Evolutionary conservation across 2,329 filamentous ascomycete genomes (phyloP), one percentile per base, ranked within the genome.

Genomic region (Aspergillus sp.): DNA sequence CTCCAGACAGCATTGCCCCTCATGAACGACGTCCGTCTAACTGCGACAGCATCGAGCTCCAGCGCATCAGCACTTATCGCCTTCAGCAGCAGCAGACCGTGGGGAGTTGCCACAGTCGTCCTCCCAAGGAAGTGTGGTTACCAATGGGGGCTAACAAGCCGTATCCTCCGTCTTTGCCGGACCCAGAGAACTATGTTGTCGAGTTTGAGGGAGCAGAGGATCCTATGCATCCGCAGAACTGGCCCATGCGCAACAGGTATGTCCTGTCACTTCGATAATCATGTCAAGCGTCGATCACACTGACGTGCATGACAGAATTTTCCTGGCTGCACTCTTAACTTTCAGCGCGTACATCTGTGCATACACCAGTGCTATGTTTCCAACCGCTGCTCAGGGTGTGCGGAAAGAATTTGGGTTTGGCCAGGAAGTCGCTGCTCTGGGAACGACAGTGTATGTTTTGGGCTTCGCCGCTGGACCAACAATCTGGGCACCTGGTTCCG

Each of bases 341-440:
- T 61, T 48, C 27, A 51, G 49, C 44, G 56, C 55, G 2, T 60
- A 79, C 12, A 61, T 68, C 2, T 65, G 72, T 1, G 72, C 76
- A 0, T 79, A 78, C 47, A 71, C 67, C 0, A 66, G 62, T 4
- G 82, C 79, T 63, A 81, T 87, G 58, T 88, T 87, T 69, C 86
- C 83, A 1, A 72, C 81, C 22, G 82, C 83, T 4, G 85, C 82
- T 1, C 51, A 54, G 5, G 59, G 70, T 12, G 74, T 86, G 4
- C 76, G 78, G 19, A 43, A 48, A 4, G 64, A 75, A 20, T 77
- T 76, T 52, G 52, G 69, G 4, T 69, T 75, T 9, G 62, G 68
- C 6, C 55, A 49, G 2, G 65, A 74, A 50, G 67, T 74, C 2
- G 59, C 67, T 2, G 67, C 64, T 0, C 60, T 76, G 5, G 74